Base-by-base conservation (phyloP, 345 rosid genomes). In the Cochlearia excelsa region DNA sequence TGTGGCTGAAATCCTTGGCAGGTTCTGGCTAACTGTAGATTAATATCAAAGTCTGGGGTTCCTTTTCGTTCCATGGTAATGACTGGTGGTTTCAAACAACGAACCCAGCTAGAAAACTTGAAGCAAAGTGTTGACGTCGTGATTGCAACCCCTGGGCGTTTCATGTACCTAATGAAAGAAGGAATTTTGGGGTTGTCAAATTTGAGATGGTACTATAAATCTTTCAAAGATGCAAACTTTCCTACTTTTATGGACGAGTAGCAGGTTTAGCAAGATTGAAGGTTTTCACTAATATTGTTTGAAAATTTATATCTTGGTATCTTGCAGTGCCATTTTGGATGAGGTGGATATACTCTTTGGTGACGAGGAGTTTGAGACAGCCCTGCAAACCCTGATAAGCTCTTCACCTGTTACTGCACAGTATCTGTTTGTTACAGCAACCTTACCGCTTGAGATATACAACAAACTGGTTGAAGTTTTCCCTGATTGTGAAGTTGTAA, bases 141-240 rank as follows among this genome's bases (percentile, higher is more conserved):
- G 71, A 86, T 88, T 47, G 96, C 88, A 54, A 88, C 98, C 7
- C 96, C 98, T n/a, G 96, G 98, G 73, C 96, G 98, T 61, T 88
- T 88, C 82, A 79, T 68, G 76, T 88, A 68, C 79, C 79, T 92
- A 5, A 66, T 88, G 66, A 83, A 80, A 38, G 93, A 84, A 75
- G 94, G 84, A 69, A 76, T 77, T 72, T 53, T 92, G 81, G 66
- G 78, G 66, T 67, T 86, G 64, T 65, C 77, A 68, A 80, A 81
- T 80, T 84, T 92, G 63, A 80, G 80, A 78, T 80, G 90, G 97
- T 86, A 81, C 27, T 46, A 2, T 38, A 39, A 58, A 31, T 58
- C 23, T 71, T 52, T 52, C 63, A 46, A 5, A 23, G 44, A 45
- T 49, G 29, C 46, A 50, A 42, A 42, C 26, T 50, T 55, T 37